Evolutionary conservation across 164 flowering plant species (phyloP), one percentile per base, ranked within the genome.

Genomic region (Tetracentron sinense): DNA sequence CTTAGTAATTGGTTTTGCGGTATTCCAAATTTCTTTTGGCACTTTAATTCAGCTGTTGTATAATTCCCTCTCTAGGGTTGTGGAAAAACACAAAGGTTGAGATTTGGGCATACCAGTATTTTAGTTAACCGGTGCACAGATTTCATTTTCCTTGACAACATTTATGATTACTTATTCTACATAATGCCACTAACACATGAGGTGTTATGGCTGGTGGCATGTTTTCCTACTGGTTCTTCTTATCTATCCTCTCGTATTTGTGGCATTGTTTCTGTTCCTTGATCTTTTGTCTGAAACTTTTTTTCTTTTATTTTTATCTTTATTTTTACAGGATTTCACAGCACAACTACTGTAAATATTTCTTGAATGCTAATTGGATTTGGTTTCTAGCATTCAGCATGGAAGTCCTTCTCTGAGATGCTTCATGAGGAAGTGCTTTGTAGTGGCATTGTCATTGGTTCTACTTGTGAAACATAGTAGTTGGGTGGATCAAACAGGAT

Each of bases 321-420:
- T n/a, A n/a, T 29, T n/a, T 48, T 68, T 54, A 29, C 65, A 65
- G 69, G 58, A 16, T 61, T 25, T 54, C 31, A 38, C 35, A 3
- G 20, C 44, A 28, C 23, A 22, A 50, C 30, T 6, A n/a, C 25
- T 59, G 19, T 44, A 27, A 12, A 8, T 19, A 22, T 54, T 35
- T 51, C 47, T 38, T 56, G 44, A 50, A 48, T 42, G 61, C 28
- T 44, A 27, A 14, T 51, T 54, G n/a, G 58, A 60, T 57, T 62
- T 56, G 63, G 64, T 42, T 33, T 28, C 19, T 42, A 14, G 42
- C 30, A 48, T 22, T 25, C 16, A 27, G 22, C 29, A 23, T 38
- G 14, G 29, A 17, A 12, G 26, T 38, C 23, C 46, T 51, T 27
- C 14, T 46, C 38, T 35, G 6, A n/a, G n/a, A n/a, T n/a, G n/a